Evolutionary conservation across 2,329 filamentous ascomycete species (phyloP).

Genomic region (Chalaropsis thielavioides): DNA sequence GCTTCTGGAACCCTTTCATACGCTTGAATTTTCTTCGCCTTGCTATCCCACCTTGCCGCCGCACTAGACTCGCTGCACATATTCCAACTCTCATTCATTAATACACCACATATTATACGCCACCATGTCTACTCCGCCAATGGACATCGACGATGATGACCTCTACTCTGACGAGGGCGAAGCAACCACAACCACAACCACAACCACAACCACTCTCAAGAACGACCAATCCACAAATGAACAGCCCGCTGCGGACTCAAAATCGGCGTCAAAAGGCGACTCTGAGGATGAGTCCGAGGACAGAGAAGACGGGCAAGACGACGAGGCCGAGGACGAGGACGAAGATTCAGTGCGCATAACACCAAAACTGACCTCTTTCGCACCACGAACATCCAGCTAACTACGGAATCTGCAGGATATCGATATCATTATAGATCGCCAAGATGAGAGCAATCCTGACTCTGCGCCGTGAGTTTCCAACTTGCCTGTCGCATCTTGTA

Average conservation of each 20-base stretch:
- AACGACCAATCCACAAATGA: not conserved
- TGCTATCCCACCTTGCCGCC: not conserved
- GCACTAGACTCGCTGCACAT: not conserved
- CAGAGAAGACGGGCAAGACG: constrained; percentile 45
- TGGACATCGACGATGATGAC: constrained; percentile 56
- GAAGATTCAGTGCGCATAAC: constrained; percentile 23
- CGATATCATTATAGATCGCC: constrained; percentile 53
- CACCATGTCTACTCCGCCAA: constrained; percentile 23
- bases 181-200: constrained; percentile 31
- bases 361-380: not conserved
- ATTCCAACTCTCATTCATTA: not conserved
- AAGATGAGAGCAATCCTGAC: constrained; percentile 47
- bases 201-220: constrained; percentile 20
- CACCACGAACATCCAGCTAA: constrained; percentile 1
- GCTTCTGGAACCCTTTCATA: not conserved
- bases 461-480: constrained; percentile 38
- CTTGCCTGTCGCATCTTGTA: not conserved
- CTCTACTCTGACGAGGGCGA: constrained; percentile 44
- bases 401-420: constrained; percentile 37
- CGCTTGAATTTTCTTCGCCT: not conserved
- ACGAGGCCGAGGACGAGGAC: constrained; percentile 44
- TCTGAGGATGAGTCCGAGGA: constrained; percentile 48
- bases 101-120: not conserved
- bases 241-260: not conserved
- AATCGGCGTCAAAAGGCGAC: not conserved